These are phyloP conservation scores for Parmelia sp. DNA, from an alignment of 495 filamentous ascomycete species.

Conservation along the genomic window DNA sequence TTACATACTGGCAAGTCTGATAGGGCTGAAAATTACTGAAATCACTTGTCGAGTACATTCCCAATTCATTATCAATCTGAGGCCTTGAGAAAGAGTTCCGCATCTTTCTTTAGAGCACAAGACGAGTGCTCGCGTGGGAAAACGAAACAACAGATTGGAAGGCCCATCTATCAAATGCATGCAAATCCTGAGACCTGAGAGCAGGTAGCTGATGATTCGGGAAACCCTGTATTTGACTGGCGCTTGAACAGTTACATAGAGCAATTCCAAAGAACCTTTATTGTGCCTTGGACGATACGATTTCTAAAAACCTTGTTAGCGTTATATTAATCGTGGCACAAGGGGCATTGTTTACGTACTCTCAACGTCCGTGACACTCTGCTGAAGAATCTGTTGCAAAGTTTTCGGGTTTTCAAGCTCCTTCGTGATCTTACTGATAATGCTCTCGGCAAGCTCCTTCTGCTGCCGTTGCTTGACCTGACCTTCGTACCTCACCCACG, in stretches of 20 bases:
- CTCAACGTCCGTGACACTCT: slow-evolving; percentile 93
- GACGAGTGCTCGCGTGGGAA: neutral
- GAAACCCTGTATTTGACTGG: neutral
- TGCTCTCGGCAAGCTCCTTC: slow-evolving; percentile 80
- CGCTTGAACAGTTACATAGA: neutral
- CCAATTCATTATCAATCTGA: neutral
- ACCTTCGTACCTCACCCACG: slow-evolving; percentile 96
- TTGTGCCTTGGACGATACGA: slow-evolving; percentile 50
- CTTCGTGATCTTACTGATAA: slow-evolving; percentile 96
- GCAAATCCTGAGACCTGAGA: no score
- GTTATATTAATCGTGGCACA: neutral
- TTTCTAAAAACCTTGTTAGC: slow-evolving; percentile 39
- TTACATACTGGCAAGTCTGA: no score
- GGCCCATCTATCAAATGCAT: neutral
- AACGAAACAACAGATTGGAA: neutral
- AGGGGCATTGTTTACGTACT: slow-evolving; percentile 53
- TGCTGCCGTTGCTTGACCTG: slow-evolving; percentile 99
- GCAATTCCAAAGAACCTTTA: slow-evolving; percentile 31
- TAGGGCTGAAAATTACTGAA: no score
- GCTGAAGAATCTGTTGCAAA: slow-evolving; percentile 90
- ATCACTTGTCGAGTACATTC: neutral
- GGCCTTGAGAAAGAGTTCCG: neutral
- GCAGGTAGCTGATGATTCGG: neutral
- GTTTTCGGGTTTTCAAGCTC: slow-evolving; percentile 95
- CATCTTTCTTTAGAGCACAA: no score